Conservation (phyloP, 2,329 filamentous ascomycete species). For the Fusarium solani-melongenae region DNA sequence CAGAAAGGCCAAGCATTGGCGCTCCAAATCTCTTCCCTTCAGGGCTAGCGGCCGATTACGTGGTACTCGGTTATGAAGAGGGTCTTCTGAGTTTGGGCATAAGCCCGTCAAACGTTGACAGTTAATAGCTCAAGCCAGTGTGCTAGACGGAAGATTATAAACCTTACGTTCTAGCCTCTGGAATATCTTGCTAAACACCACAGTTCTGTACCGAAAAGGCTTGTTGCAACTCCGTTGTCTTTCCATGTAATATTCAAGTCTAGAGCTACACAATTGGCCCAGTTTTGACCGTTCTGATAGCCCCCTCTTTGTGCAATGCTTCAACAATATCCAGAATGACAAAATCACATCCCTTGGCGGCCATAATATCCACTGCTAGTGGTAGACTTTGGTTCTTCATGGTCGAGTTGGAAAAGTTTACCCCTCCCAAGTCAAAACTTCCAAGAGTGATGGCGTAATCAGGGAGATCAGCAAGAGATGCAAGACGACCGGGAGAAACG, state of each 20-base stretch:
- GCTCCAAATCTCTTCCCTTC: not conserved
- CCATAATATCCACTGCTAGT: slow-evolving; percentile 1
- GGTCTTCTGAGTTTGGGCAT: not conserved
- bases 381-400: slow-evolving; percentile 10
- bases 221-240: not conserved
- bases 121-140: too few species aligned
- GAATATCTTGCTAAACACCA: not conserved
- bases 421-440: slow-evolving; percentile 4
- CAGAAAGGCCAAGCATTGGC: not conserved
- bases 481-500: not conserved
- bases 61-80: not conserved
- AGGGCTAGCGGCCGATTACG: not conserved
- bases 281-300: slow-evolving; percentile 7
- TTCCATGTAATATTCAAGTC: not conserved
- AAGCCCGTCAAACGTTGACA: not conserved
- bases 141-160: too few species aligned
- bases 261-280: not conserved
- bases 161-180: not conserved
- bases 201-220: not conserved
- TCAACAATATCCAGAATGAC: slow-evolving; percentile 15
- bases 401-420: not conserved
- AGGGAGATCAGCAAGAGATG: slow-evolving; percentile 15
- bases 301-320: not conserved
- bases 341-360: slow-evolving; percentile 22
- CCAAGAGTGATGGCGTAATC: slow-evolving; percentile 22